Base-by-base conservation (phyloP, 805 yeast species). In the Cyberlindnera lachancei region DNA sequence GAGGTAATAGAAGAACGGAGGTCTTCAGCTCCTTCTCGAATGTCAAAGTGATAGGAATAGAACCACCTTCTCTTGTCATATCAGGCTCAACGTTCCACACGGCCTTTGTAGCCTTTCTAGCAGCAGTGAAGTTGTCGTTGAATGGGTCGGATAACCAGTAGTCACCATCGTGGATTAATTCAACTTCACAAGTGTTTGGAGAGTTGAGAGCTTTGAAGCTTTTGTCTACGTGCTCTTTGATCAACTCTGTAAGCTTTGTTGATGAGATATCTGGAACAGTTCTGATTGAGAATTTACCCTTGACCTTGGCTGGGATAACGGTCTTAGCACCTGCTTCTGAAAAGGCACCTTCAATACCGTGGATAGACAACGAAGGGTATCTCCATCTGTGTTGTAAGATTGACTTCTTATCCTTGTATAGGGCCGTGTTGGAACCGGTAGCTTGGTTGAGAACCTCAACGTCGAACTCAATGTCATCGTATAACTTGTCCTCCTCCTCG, bases 341-440 rank as follows among this genome's bases (percentile, higher is more conserved):
- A 60, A 92, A 92, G 6, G 97, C 99, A 43, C 98, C 98, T 63
- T 92, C 98, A 35, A 92, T 73, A 46, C 99, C 99, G 61, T 92
- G 99, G 45, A 92, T 60, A 3, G 97, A 88, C 50, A 92, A 68
- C 7, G 97, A 86, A 35, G 99, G 99, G 64, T 70, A 87, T 70
- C 99, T 81, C 99, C 99, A 92, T 73, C 98, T 79, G 61, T 88
- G 96, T 82, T 87, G 90, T 51, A 92, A 72, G 38, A 94, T 87
- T 38, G 79, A 80, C 63, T 86, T 78, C 62, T 86, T 84, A 56
- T 71, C 70, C 42, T 75, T 68, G 64, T 79, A 79, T 38, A 88
- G 68, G 23, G 87, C 75, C 28, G 96, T 87, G 42, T 85, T 57
- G 7, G 96, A 79, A 31, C 97, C 96, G 14, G 90, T 68, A 30